These are phyloP conservation scores for Lipomyces kockii DNA, from an alignment of 805 yeast species.

Conservation along the genomic window DNA sequence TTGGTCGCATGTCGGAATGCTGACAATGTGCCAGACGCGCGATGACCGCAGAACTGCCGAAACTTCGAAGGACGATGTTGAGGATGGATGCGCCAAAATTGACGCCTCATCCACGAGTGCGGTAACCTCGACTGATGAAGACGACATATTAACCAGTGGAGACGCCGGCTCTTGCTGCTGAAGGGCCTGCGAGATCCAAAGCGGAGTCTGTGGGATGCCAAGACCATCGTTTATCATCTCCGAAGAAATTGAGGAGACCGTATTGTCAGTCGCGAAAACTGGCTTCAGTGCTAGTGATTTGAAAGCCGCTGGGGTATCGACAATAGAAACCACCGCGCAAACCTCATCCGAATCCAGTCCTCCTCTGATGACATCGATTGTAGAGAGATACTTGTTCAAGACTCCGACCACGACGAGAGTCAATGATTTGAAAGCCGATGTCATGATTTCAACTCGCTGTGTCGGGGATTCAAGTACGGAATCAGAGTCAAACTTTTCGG, in stretches of 20 bases:
- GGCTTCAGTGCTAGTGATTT: slow-evolving; percentile 41
- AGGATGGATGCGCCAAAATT: slow-evolving; percentile 10
- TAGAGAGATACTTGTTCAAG: slow-evolving; percentile 45
- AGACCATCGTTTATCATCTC: slow-evolving; percentile 49
- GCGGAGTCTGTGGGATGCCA: slow-evolving; percentile 42
- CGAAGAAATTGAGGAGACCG: slow-evolving; percentile 44
- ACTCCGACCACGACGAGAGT: slow-evolving; percentile 44
- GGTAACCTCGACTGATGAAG: slow-evolving; percentile 22
- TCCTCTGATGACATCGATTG: slow-evolving; percentile 36
- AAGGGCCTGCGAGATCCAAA: slow-evolving; percentile 27
- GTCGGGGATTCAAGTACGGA: slow-evolving; percentile 12
- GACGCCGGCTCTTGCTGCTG: slow-evolving; percentile 23
- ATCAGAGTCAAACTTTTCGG: slow-evolving; percentile 40
- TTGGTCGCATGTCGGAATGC: slow-evolving; percentile 25
- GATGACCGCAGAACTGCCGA: slow-evolving; percentile 40
- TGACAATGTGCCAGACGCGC: slow-evolving; percentile 47
- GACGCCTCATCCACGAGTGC: slow-evolving; percentile 25
- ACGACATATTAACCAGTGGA: slow-evolving; percentile 18
- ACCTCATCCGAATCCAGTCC: slow-evolving; percentile 42
- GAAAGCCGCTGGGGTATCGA: slow-evolving; percentile 43
- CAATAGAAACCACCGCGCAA: slow-evolving; percentile 47
- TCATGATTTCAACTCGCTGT: slow-evolving; percentile 41
- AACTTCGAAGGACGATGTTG: slow-evolving; percentile 35
- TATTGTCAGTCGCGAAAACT: slow-evolving; percentile 45
- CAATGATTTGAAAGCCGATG: slow-evolving; percentile 45